Conservation (phyloP, 768 basidiomycete species). For the Daedalea quercina region DNA sequence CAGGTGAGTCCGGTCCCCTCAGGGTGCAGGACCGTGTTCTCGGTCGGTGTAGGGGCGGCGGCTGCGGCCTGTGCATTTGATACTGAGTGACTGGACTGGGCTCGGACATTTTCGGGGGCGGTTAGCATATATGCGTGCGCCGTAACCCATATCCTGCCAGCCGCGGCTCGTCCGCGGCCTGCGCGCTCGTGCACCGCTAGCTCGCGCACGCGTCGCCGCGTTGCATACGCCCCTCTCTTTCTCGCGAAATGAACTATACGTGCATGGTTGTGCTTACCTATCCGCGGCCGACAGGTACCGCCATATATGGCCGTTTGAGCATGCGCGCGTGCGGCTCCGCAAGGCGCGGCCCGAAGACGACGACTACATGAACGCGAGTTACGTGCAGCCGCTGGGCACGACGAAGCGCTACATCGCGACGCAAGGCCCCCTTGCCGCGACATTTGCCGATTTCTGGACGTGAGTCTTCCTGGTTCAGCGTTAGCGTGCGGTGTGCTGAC, state of each 20-base stretch:
- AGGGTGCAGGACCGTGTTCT: too few relatives aligned
- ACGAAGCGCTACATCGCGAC: constrained; percentile 87
- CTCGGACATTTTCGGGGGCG: not conserved
- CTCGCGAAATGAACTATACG: too few relatives aligned
- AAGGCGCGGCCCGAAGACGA: constrained; percentile 33
- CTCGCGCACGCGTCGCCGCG: too few relatives aligned
- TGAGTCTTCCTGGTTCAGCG: constrained; percentile 32
- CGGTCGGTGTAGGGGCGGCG: not conserved
- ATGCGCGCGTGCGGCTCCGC: constrained; percentile 78
- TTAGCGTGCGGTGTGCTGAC: not conserved
- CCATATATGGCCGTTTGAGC: constrained; percentile 97
- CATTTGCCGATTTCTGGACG: constrained; percentile 94
- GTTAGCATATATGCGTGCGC: not conserved
- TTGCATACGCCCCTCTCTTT: too few relatives aligned
- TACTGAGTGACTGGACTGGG: not conserved
- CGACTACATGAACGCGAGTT: constrained; percentile 95
- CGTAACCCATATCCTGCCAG: not conserved
- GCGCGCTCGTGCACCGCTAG: too few relatives aligned
- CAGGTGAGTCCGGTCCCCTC: constrained; percentile 44
- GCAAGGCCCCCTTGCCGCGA: constrained; percentile 87
- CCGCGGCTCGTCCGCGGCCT: too few relatives aligned
- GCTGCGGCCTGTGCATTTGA: not conserved
- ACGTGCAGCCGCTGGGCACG: constrained; percentile 83
- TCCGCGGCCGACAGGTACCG: constrained; percentile 66
- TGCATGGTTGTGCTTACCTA: not conserved